A percentile compares a stretch with the other conserved stretches of the same genome.
phyloP scores from a whole-genome alignment of 305 asterid species.

The Salvia sclarea region DNA sequence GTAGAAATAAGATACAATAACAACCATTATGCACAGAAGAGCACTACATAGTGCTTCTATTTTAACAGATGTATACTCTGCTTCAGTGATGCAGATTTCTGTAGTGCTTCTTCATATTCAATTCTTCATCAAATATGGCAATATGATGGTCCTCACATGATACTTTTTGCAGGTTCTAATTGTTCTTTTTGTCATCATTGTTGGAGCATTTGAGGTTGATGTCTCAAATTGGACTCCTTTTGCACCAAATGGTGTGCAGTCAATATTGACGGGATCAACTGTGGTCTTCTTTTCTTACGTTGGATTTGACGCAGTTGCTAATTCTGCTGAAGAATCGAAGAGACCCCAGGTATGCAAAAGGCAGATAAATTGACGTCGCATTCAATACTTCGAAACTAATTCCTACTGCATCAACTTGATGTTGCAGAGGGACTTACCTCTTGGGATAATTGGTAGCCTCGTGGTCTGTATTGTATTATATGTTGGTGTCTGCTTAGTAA shows the following conservation, averaged over 20 bases:
- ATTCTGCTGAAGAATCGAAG: conserved; percentile 90
- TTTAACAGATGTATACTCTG: neutral
- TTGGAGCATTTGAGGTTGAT: conserved; percentile 79
- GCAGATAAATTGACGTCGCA: conserved; percentile 24
- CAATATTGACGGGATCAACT: conserved; percentile 79
- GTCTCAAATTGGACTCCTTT: conserved; percentile 85
- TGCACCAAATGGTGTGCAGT: conserved; percentile 65
- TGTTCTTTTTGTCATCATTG: conserved; percentile 69
- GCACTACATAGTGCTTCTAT: too few species aligned
- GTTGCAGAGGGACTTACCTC: conserved; percentile 77
- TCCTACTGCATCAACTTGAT: conserved; percentile 28
- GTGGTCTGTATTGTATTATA: conserved; percentile 66
- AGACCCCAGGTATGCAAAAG: conserved; percentile 68
- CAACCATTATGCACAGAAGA: too few species aligned
- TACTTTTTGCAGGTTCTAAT: conserved; percentile 59
- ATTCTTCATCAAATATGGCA: conserved; percentile 23
- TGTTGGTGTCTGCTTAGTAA: conserved; percentile 76
- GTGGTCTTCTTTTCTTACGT: conserved; percentile 88
- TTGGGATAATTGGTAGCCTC: conserved; percentile 89
- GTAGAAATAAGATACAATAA: neutral
- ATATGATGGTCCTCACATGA: conserved; percentile 11
- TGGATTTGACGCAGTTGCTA: conserved; percentile 93
- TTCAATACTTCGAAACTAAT: conserved; percentile 21
- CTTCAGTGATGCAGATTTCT: conserved; percentile 4
- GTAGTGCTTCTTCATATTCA: neutral